Conservation (phyloP, 139 green algal species). For the Chlamydomonas sp. region DNA sequence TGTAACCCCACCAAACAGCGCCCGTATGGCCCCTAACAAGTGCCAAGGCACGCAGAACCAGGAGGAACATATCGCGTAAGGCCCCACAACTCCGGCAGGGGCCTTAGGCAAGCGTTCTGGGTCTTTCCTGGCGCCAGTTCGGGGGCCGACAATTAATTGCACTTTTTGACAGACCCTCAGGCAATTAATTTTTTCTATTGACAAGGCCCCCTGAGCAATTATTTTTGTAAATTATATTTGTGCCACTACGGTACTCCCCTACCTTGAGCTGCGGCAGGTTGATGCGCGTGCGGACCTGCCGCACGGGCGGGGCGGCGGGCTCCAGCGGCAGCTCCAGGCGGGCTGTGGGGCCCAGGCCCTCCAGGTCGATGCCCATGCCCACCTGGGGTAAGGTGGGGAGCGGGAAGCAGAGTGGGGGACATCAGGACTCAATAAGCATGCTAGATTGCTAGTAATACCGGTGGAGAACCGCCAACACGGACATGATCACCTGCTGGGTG, state of each 20-base stretch:
- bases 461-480: not conserved
- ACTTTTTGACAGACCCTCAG: too few species aligned
- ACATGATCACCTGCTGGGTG: not conserved
- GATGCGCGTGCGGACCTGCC: not conserved
- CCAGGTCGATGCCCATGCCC: constrained; percentile 7
- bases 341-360: constrained; percentile 16
- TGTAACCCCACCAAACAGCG: too few species aligned
- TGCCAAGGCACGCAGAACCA: too few species aligned
- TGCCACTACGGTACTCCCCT: not conserved
- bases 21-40: too few species aligned
- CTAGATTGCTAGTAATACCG: not conserved
- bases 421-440: not conserved
- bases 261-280: constrained; percentile 27
- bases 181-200: too few species aligned
- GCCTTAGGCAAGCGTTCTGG: too few species aligned
- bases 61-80: too few species aligned
- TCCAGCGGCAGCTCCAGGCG: not conserved
- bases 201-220: too few species aligned
- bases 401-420: not conserved
- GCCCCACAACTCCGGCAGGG: too few species aligned
- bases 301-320: not conserved
- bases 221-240: not conserved
- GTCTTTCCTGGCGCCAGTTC: too few species aligned
- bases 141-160: too few species aligned
- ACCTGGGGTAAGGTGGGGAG: not conserved